Percentiles rank a stretch among this genome's conserved stretches.
Evolutionary conservation across 1,139 yeast species (phyloP).

Genomic region (Hanseniaspora gamundiae): DNA sequence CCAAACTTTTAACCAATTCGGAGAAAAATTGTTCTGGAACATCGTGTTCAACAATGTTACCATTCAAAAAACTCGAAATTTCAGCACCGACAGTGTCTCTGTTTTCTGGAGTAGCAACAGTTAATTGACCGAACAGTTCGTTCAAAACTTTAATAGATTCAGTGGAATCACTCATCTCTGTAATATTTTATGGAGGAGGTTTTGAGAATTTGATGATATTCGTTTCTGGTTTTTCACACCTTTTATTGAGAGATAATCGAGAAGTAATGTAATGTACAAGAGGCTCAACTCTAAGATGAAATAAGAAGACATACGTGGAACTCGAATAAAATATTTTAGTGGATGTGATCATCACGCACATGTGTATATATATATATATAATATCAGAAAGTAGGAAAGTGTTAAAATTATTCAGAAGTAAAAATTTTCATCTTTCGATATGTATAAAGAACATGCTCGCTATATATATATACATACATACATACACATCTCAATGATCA

Average conservation of each 20-base stretch:
- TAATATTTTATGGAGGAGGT: not conserved
- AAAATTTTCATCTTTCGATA: no score
- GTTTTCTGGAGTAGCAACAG: slow-evolving; percentile 77
- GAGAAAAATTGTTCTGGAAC: slow-evolving; percentile 83
- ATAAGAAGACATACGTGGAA: no score
- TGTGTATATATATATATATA: no score
- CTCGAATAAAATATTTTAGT: no score
- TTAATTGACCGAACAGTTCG: slow-evolving; percentile 85
- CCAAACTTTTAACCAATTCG: slow-evolving; percentile 63
- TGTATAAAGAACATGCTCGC: no score
- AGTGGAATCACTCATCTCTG: slow-evolving; percentile 31
- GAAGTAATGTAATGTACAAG: no score
- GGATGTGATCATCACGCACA: no score
- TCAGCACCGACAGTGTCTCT: slow-evolving; percentile 81
- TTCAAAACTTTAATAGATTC: slow-evolving; percentile 61
- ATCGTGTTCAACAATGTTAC: slow-evolving; percentile 96
- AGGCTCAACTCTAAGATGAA: no score
- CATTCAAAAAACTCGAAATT: slow-evolving; percentile 88
- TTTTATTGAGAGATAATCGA: not conserved
- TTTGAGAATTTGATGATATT: not conserved
- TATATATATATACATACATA: no score
- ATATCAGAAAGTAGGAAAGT: no score
- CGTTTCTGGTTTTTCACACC: not conserved
- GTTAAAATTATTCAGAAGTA: no score
- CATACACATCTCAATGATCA: no score